These are phyloP conservation scores for Gaultheria prostrata DNA, from an alignment of 148 eudicot genomes.

Conservation along the genomic window DNA sequence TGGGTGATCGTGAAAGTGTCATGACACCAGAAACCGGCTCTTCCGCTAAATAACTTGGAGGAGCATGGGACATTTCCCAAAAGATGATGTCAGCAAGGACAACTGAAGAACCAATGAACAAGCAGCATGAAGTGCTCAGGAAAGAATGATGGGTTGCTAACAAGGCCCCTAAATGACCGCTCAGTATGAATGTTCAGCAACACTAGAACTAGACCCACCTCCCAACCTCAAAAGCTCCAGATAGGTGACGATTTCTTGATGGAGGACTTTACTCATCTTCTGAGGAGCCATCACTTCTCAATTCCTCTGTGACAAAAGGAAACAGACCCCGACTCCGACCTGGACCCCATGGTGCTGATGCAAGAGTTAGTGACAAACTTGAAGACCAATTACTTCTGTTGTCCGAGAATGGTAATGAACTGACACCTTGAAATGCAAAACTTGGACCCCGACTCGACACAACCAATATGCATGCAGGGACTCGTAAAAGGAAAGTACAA, in stretches of 20 bases:
- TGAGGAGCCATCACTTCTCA: constrained; percentile 13
- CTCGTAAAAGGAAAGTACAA: constrained; percentile 47
- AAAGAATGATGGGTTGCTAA: too few species aligned
- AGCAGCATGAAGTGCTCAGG: neutral
- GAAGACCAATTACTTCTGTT: constrained; percentile 53
- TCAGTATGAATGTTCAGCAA: constrained; percentile 1
- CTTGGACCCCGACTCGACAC: constrained; percentile 62
- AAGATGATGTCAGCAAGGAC: neutral
- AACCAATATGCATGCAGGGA: constrained; percentile 77
- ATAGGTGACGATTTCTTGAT: neutral
- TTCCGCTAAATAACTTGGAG: constrained; percentile 13
- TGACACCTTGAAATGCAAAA: constrained; percentile 55
- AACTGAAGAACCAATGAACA: constrained; percentile 10
- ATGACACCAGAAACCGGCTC: constrained; percentile 8
- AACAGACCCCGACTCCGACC: constrained; percentile 34
- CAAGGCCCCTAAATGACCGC: too few species aligned
- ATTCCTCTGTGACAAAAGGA: constrained; percentile 20
- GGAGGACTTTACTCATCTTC: constrained; percentile 15
- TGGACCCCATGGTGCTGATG: constrained; percentile 41
- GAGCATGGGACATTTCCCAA: constrained; percentile 15
- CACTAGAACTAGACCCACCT: neutral
- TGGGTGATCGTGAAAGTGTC: constrained; percentile 12
- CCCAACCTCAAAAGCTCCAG: constrained; percentile 3
- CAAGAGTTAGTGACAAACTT: constrained; percentile 54
- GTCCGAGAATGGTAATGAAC: constrained; percentile 66